Conservation (phyloP, 345 rosid genomes). For the Toxicodendron radicans region DNA sequence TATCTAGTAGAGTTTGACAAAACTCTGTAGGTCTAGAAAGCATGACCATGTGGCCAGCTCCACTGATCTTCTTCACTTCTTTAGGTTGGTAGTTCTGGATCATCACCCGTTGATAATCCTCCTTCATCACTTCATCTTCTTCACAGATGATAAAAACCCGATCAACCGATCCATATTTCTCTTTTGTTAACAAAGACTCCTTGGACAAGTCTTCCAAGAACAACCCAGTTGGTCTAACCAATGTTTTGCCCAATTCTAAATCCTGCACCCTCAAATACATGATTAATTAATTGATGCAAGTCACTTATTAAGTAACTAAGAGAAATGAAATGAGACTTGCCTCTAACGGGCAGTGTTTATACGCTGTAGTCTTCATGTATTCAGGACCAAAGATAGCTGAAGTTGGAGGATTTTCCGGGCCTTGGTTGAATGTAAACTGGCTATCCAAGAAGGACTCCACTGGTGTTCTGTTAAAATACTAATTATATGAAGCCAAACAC, state of each 20-base stretch:
- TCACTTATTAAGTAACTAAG: not conserved
- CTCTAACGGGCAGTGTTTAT: conserved; percentile 20
- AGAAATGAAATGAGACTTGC: conserved; percentile 2
- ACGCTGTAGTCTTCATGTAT: conserved; percentile 6
- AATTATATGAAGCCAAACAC: too few species aligned
- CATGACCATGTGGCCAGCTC: conserved; percentile 38
- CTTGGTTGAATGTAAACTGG: conserved; percentile 11
- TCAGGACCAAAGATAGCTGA: conserved; percentile 24
- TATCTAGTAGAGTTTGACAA: conserved; percentile 13
- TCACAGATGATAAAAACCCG: conserved; percentile 30
- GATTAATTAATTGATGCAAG: too few species aligned
- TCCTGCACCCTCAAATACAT: conserved; percentile 19
- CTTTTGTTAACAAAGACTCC: conserved; percentile 29
- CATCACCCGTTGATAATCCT: conserved; percentile 33
- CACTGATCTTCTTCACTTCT: conserved; percentile 20
- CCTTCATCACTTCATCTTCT: conserved; percentile 31
- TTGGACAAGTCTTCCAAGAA: conserved; percentile 27
- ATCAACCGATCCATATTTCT: conserved; percentile 26
- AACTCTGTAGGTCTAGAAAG: conserved; percentile 30
- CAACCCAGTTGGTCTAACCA: conserved; percentile 32
- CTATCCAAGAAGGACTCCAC: conserved; percentile 16
- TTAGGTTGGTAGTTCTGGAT: conserved; percentile 21
- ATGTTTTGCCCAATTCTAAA: conserved; percentile 33
- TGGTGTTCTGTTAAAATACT: conserved; percentile 22
- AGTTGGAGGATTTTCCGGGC: conserved; percentile 23